Conservation (phyloP, 2,329 filamentous ascomycete genomes). For the Aureobasidium sp. region DNA sequence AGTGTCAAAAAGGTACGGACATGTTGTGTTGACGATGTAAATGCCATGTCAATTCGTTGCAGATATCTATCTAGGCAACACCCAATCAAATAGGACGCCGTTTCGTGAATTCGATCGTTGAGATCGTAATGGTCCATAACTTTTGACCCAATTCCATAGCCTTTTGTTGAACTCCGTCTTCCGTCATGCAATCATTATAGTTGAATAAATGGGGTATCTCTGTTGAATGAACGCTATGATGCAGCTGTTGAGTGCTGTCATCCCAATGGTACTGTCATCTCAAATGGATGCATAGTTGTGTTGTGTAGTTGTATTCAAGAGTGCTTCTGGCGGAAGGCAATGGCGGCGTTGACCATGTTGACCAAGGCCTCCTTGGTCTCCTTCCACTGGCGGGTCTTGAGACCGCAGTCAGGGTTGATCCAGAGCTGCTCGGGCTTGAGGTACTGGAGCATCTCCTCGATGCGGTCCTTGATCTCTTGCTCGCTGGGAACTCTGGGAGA, state of each 20-base stretch:
- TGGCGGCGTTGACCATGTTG: conserved; percentile 98
- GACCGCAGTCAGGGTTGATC: conserved; percentile 98
- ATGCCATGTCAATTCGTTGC: conserved; percentile 1
- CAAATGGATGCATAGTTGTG: conserved; percentile 16
- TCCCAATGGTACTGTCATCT: conserved; percentile 11
- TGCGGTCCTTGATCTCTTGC: conserved; percentile 96
- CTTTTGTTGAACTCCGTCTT: conserved; percentile 28
- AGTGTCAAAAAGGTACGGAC: background rate
- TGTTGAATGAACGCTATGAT: conserved; percentile 24
- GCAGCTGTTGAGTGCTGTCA: conserved; percentile 20
- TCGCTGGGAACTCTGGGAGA: conserved; percentile 93
- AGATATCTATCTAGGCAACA: conserved; percentile 13
- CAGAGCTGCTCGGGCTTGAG: conserved; percentile 98
- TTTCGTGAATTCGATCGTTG: conserved; percentile 23
- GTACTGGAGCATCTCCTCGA: conserved; percentile 94
- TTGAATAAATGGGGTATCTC: conserved; percentile 26
- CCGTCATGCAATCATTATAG: conserved; percentile 16
- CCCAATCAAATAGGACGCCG: conserved; percentile 10
- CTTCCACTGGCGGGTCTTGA: conserved; percentile 98
- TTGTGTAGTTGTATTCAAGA: background rate
- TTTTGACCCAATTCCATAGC: conserved; percentile 18
- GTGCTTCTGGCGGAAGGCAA: conserved; percentile 74
- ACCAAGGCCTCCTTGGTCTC: conserved; percentile 93
- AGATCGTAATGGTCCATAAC: conserved; percentile 22
- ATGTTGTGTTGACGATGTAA: background rate